phyloP scores from a whole-genome alignment of 768 basidiomycete genomes.

The Mycena chlorophos region DNA sequence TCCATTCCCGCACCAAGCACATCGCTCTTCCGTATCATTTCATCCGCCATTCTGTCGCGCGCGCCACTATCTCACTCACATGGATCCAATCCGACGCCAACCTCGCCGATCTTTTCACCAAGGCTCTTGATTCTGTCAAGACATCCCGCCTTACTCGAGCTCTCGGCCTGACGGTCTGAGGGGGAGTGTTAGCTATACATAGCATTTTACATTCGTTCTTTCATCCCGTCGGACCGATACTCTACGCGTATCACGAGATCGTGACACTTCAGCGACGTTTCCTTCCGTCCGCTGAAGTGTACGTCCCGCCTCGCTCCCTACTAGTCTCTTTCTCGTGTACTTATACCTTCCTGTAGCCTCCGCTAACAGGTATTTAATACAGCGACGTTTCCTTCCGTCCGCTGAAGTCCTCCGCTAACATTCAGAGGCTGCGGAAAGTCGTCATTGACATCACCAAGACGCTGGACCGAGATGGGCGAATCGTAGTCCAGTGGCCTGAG shows the following conservation, averaged over 20 bases:
- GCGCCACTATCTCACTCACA: constrained; percentile 12
- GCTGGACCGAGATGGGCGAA: too few species aligned
- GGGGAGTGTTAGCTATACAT: constrained; percentile 15
- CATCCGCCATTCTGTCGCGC: constrained; percentile 32
- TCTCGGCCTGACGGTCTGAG: constrained; percentile 9
- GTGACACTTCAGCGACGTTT: too few species aligned
- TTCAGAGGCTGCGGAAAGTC: too few species aligned
- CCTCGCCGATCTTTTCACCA: constrained; percentile 34
- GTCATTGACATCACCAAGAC: too few species aligned
- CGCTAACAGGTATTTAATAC: not conserved
- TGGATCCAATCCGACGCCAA: constrained; percentile 26
- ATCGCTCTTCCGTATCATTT: constrained; percentile 31
- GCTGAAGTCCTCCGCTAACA: not conserved
- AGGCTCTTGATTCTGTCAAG: constrained; percentile 19
- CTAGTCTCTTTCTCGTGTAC: too few species aligned
- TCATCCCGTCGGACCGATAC: constrained; percentile 6
- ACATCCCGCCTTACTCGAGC: constrained; percentile 5
- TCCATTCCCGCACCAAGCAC: constrained; percentile 31
- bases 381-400: not conserved
- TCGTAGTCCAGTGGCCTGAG: too few species aligned
- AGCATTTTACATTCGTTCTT: constrained; percentile 2
- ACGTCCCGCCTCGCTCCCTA: too few species aligned
- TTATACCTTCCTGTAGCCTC: not conserved
- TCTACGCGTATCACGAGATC: too few species aligned
- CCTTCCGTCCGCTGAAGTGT: too few species aligned